Evolutionary conservation across 1,284 basidiomycete species (phyloP), one percentile per base, ranked within the genome.

Genomic region (Psilocybe mexicana): DNA sequence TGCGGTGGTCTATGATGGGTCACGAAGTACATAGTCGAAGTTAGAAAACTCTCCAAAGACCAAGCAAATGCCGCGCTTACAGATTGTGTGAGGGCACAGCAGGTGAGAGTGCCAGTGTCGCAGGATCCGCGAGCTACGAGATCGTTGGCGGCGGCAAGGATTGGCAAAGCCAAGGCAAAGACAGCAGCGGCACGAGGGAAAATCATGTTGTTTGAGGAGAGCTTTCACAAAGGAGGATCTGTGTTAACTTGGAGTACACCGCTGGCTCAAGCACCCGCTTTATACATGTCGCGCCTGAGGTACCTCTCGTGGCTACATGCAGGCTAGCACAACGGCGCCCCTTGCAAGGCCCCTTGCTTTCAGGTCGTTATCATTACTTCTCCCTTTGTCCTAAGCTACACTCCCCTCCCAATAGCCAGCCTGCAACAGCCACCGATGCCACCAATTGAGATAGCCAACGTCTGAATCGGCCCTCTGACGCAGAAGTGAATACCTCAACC

Each of bases 101-200:
- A 61, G 18, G 52, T 55, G 24, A 61, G 30, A n/a, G 43, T 25
- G n/a, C 59, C 59, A 11, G 59, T 61, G 24, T 45, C 30, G 45
- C 59, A 61, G 6, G 33, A 24, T 28, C 52, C 49, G 4, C 53
- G 53, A 43, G 54, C 53, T 18, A 51, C 54, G 18, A 59, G 53
- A 33, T 50, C 58, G 18, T 23, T 57, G 55, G 59, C 59, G 40
- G 52, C 47, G 30, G 59, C 59, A 61, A 61, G 43, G 43, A 61
- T 43, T 6, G 59, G 59, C 14, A 61, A 45, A 47, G 52, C 53
- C 38, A 55, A 23, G 28, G 55, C 48, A 36, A 55, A 43, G 38
- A 47, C 26, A 43, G 53, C 52, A 44, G 43, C 26, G 38, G 48
- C 53, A 35, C 48, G 35, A 44, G 53, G 14, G 49, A 55, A 61